phyloP scores from a whole-genome alignment of 1,139 yeast species.

The Pichia sp. region DNA sequence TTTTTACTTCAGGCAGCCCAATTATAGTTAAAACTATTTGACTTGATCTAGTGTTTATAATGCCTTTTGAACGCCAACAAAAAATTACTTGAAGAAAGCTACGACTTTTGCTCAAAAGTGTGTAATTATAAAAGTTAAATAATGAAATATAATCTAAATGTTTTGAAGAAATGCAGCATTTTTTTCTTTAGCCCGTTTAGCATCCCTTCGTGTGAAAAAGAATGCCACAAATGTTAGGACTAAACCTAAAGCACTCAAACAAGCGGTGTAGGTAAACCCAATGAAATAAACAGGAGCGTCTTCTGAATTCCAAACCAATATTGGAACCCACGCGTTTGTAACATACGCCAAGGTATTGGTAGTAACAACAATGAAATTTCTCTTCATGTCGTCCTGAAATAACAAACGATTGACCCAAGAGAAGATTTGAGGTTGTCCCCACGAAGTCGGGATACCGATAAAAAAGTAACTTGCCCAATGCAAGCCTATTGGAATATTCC shows the following conservation, averaged over 20 bases:
- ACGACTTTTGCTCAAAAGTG: no score
- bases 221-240: conserved; percentile 35
- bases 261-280: conserved; percentile 51
- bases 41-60: no score
- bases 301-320: conserved; percentile 48
- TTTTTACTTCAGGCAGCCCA: no score
- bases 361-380: conserved; percentile 47
- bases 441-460: conserved; percentile 44
- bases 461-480: conserved; percentile 43
- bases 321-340: conserved; percentile 45
- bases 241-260: conserved; percentile 41
- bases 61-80: no score
- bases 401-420: conserved; percentile 52
- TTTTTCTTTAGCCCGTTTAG: conserved; percentile 18
- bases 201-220: conserved; percentile 36
- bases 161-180: conserved; percentile 1
- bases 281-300: conserved; percentile 45
- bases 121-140: no score
- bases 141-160: conserved; percentile 1
- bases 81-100: no score
- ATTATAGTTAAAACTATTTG: no score
- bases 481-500: conserved; percentile 46
- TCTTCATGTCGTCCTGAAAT: conserved; percentile 45
- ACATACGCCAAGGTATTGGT: conserved; percentile 53
- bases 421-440: conserved; percentile 48